Evolutionary conservation across 2,329 filamentous ascomycete genomes (phyloP).

Genomic region (Pyrenophora graminea): DNA sequence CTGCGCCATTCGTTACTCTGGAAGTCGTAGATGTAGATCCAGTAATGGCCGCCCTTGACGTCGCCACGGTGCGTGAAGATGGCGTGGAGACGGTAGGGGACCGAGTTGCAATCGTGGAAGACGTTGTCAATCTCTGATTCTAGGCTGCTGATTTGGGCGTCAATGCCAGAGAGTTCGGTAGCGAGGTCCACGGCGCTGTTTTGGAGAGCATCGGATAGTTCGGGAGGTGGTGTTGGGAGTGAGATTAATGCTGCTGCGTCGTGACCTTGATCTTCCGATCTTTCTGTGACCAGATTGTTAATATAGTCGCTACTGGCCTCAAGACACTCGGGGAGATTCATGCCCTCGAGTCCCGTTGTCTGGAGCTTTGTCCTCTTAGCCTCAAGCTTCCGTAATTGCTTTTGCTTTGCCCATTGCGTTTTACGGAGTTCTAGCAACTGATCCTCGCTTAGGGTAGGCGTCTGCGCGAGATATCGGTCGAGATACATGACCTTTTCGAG

Average conservation of each 20-base stretch:
- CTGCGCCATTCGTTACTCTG: slow-evolving; percentile 80
- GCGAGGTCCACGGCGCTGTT: slow-evolving; percentile 29
- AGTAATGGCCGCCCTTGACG: slow-evolving; percentile 77
- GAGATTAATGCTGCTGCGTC: slow-evolving; percentile 7
- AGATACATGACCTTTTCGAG: slow-evolving; percentile 84
- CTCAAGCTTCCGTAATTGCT: slow-evolving; percentile 62
- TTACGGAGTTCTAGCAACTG: slow-evolving; percentile 67
- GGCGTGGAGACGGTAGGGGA: slow-evolving; percentile 83
- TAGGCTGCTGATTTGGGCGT: slow-evolving; percentile 51
- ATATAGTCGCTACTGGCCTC: slow-evolving; percentile 37
- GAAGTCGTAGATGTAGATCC: slow-evolving; percentile 95
- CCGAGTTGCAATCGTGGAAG: slow-evolving; percentile 66
- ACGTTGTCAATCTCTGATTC: slow-evolving; percentile 58
- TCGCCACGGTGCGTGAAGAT: slow-evolving; percentile 88
- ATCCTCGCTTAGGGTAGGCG: slow-evolving; percentile 29
- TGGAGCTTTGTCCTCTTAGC: slow-evolving; percentile 50
- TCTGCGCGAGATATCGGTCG: slow-evolving; percentile 71
- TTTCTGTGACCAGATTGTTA: slow-evolving; percentile 21
- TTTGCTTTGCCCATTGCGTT: slow-evolving; percentile 75
- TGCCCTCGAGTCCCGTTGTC: slow-evolving; percentile 37
- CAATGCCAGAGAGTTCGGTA: slow-evolving; percentile 32
- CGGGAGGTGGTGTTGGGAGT: slow-evolving; percentile 25
- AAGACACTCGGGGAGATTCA: slow-evolving; percentile 36
- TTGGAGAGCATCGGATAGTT: slow-evolving; percentile 27
- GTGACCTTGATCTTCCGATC: slow-evolving; percentile 3